phyloP scores from a whole-genome alignment of 257 asterid genomes.

The Gentiana macrophylla region DNA sequence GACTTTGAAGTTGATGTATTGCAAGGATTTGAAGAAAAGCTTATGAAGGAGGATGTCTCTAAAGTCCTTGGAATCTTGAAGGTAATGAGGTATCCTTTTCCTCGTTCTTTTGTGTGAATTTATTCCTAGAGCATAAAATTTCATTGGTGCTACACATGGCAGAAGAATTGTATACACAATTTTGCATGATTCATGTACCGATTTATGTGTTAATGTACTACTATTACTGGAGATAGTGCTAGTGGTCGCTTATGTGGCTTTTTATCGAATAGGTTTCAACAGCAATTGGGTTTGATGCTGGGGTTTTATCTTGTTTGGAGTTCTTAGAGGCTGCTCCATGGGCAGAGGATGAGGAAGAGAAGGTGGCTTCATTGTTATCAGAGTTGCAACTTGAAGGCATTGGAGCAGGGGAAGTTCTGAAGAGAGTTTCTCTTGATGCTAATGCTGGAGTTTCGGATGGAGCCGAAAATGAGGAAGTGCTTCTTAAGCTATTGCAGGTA shows the following conservation, averaged over 20 bases:
- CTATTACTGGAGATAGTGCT: background rate
- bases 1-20: constrained; percentile 77
- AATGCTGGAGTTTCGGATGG: constrained; percentile 29
- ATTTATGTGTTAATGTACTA: background rate
- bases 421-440: constrained; percentile 71
- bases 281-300: constrained; percentile 92
- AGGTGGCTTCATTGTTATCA: constrained; percentile 72
- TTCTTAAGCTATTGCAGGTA: constrained; percentile 65
- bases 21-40: constrained; percentile 80
- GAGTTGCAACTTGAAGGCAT: constrained; percentile 81
- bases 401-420: constrained; percentile 83
- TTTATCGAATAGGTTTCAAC: constrained; percentile 59
- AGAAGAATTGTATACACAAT: background rate
- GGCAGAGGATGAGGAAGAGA: constrained; percentile 95
- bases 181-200: too few relatives aligned
- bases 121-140: background rate
- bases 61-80: constrained; percentile 83
- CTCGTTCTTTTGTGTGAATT: background rate
- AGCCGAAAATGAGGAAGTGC: constrained; percentile 59
- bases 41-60: constrained; percentile 72
- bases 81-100: constrained; percentile 26
- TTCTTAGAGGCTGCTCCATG: constrained; percentile 98
- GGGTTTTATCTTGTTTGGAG: constrained; percentile 80
- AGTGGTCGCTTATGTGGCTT: background rate
- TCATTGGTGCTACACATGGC: background rate